Conservation (phyloP, 352 stramenopile genomes). For the Globisporangium orthogonon region DNA sequence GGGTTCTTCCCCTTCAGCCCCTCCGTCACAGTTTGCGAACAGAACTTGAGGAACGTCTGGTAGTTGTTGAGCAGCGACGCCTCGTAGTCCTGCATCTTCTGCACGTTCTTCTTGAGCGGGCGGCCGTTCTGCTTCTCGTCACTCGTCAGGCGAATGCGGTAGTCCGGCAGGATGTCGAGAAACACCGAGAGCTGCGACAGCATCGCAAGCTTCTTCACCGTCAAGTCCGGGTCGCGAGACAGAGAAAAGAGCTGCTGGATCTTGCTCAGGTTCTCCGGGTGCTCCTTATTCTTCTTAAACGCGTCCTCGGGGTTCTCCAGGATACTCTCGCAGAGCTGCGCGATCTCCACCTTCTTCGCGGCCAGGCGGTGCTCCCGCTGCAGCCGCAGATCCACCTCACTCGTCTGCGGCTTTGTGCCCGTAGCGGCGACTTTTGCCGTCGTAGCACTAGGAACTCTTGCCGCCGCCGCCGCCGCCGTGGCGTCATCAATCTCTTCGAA, state of each 20-base stretch:
- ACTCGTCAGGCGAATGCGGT: conserved; percentile 90
- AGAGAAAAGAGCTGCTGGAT: conserved; percentile 72
- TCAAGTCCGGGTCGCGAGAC: conserved; percentile 63
- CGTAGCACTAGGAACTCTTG: neutral
- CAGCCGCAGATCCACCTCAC: conserved; percentile 49
- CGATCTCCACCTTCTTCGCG: conserved; percentile 87
- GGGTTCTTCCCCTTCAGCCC: conserved; percentile 50
- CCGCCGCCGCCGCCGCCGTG: too few species aligned
- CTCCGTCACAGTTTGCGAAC: conserved; percentile 48
- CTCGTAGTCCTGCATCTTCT: conserved; percentile 85
- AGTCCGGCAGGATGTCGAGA: conserved; percentile 93
- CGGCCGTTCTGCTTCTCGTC: conserved; percentile 81
- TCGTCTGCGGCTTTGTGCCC: conserved; percentile 13
- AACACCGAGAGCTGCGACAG: conserved; percentile 94
- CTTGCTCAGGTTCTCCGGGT: conserved; percentile 71
- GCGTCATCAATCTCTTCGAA: conserved; percentile 62
- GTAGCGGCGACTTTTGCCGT: conserved; percentile 5
- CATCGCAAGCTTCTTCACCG: conserved; percentile 83
- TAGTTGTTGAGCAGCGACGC: conserved; percentile 71
- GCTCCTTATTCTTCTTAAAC: conserved; percentile 85
- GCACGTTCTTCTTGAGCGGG: conserved; percentile 82
- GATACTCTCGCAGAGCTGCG: conserved; percentile 86
- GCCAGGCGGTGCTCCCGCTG: conserved; percentile 64
- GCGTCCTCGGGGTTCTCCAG: conserved; percentile 81
- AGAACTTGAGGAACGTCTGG: conserved; percentile 80